Evolutionary conservation across 2,329 filamentous ascomycete species (phyloP).

Genomic region (Botrytis medusae): DNA sequence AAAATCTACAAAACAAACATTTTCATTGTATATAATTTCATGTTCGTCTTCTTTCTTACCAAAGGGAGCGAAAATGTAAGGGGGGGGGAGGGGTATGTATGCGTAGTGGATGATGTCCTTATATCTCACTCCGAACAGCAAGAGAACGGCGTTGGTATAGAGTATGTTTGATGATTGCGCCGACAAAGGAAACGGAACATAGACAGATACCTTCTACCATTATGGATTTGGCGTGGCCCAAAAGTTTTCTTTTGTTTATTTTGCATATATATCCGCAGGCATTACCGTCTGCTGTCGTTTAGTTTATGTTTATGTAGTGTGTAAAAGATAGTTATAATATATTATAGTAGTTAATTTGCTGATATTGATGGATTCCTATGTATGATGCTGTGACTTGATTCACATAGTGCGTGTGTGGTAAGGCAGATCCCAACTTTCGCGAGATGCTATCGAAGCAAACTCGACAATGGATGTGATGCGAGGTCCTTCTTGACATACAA

Average conservation of each 20-base stretch:
- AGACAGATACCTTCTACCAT: conserved; percentile 4
- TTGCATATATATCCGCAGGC: neutral
- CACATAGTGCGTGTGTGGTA: neutral
- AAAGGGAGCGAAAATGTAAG: neutral
- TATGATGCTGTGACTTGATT: neutral
- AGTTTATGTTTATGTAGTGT: neutral
- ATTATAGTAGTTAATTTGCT: neutral
- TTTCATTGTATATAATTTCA: neutral
- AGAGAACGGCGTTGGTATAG: conserved; percentile 1
- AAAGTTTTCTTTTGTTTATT: neutral
- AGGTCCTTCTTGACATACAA: neutral
- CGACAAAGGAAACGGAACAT: neutral
- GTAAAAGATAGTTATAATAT: neutral
- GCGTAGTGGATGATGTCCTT: neutral
- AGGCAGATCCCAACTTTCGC: neutral
- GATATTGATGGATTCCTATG: neutral
- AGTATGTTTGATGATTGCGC: neutral
- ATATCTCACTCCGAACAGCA: neutral
- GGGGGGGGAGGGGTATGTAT: neutral
- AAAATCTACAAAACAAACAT: neutral
- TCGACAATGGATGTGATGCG: neutral
- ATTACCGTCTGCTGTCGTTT: neutral
- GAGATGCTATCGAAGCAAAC: neutral
- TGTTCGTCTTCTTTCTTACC: neutral
- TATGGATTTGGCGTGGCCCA: neutral